These are phyloP conservation scores for Xerocomellus intermedius DNA, from an alignment of 768 basidiomycete species.

Conservation along the genomic window DNA sequence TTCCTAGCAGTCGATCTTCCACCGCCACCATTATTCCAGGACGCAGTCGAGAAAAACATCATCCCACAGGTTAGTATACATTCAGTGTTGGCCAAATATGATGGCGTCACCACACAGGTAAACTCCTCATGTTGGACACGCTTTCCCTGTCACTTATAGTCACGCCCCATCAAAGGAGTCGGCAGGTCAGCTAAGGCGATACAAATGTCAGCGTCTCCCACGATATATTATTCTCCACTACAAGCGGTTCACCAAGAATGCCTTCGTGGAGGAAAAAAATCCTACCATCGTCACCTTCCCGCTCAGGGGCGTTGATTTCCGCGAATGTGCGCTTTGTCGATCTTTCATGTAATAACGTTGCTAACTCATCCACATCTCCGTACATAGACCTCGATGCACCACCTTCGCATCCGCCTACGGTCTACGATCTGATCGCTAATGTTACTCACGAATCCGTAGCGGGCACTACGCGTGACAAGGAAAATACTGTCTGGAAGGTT, in stretches of 20 bases:
- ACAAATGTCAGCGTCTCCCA: conserved; percentile 86
- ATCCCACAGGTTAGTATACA: conserved; percentile 96
- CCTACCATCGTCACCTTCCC: conserved; percentile 99
- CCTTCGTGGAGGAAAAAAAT: conserved; percentile 97
- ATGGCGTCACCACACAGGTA: conserved; percentile 87
- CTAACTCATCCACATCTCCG: conserved; percentile 22
- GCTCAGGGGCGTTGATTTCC: conserved; percentile 87
- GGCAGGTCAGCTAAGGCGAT: conserved; percentile 78
- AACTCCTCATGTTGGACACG: conserved; percentile 27
- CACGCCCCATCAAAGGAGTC: conserved; percentile 61
- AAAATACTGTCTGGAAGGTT: conserved; percentile 89
- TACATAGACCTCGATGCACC: conserved; percentile 75
- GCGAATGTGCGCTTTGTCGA: conserved; percentile 67
- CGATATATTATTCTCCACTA: conserved; percentile 92
- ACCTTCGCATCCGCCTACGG: conserved; percentile 53
- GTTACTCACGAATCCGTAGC: conserved; percentile 93
- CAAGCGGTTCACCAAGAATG: conserved; percentile 96
- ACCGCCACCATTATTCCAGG: conserved; percentile 96
- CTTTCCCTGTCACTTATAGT: conserved; percentile 10
- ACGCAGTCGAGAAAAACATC: conserved; percentile 95
- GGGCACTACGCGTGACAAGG: conserved; percentile 92
- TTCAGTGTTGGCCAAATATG: conserved; percentile 89
- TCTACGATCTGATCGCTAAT: conserved; percentile 95
- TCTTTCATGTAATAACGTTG: conserved; percentile 21
- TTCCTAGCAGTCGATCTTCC: conserved; percentile 96